A percentile compares a stretch with the other conserved stretches of the same genome.
These are phyloP conservation scores for Betula pendula DNA, from an alignment of 306 rosid species.

Conservation along the genomic window DNA sequence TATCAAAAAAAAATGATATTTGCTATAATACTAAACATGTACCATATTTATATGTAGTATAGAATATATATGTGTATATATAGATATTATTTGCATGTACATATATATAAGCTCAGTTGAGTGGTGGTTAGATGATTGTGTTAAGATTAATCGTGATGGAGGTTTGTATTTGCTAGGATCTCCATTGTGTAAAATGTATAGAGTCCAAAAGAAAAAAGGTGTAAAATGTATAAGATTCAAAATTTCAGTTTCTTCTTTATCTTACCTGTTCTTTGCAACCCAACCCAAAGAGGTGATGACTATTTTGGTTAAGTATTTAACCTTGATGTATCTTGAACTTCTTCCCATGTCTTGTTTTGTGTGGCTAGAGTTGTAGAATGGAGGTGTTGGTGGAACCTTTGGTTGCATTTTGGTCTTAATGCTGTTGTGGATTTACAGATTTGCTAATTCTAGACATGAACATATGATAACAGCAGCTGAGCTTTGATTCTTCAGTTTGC, in stretches of 20 bases:
- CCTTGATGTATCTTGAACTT: background rate
- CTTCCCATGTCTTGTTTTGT: background rate
- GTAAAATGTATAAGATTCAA: background rate
- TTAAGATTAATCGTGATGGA: background rate
- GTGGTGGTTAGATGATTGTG: background rate
- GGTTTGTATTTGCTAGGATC: conserved; percentile 1
- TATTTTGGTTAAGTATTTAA: background rate
- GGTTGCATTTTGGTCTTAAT: background rate
- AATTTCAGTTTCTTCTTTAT: background rate
- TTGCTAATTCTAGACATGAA: background rate
- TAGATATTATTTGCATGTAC: too few species aligned
- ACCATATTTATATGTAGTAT: too few species aligned
- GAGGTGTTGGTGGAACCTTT: conserved; percentile 9
- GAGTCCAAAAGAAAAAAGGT: background rate
- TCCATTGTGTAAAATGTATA: background rate
- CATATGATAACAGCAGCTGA: conserved; percentile 9
- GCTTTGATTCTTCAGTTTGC: conserved; percentile 22
- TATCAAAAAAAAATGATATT: too few species aligned
- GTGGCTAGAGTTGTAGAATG: conserved; percentile 12
- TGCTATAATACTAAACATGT: too few species aligned
- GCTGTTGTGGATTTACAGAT: conserved; percentile 14
- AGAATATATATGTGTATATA: too few species aligned
- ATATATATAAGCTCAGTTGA: conserved; percentile 9
- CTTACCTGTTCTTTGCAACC: conserved; percentile 11
- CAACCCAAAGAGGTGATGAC: background rate